These are phyloP conservation scores for Exophiala bonariae DNA, from an alignment of 2,329 filamentous ascomycete species.

Conservation along the genomic window DNA sequence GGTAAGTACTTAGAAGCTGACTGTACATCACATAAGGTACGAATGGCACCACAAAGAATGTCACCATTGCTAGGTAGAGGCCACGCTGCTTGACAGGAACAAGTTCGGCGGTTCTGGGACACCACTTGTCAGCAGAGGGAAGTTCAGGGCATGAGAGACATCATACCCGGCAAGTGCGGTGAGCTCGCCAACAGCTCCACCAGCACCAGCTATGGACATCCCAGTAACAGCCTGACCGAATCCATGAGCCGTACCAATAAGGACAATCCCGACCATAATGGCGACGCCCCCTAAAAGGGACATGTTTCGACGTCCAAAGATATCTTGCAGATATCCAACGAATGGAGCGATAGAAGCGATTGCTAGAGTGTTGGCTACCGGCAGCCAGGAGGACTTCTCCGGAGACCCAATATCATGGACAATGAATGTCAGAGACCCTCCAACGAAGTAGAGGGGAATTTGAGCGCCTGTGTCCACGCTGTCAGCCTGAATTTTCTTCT, in stretches of 20 bases:
- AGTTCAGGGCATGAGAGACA: background rate
- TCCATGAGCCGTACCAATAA: constrained; percentile 9
- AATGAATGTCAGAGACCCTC: constrained; percentile 14
- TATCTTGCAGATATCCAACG: constrained; percentile 14
- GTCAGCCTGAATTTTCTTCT: background rate
- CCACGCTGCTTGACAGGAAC: constrained; percentile 19
- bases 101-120: constrained; percentile 12
- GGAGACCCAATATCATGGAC: constrained; percentile 3
- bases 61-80: constrained; percentile 10
- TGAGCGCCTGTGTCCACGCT: constrained; percentile 7
- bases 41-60: constrained; percentile 15
- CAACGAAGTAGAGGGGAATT: constrained; percentile 13
- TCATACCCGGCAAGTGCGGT: constrained; percentile 17
- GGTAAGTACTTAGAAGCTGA: constrained; percentile 3
- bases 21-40: constrained; percentile 13
- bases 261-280: constrained; percentile 8
- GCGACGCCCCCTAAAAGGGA: constrained; percentile 9
- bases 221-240: constrained; percentile 10
- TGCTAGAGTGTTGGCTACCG: constrained; percentile 11
- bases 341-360: constrained; percentile 15
- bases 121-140: background rate
- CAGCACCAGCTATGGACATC: constrained; percentile 8
- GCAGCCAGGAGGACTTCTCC: constrained; percentile 8
- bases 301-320: constrained; percentile 15
- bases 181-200: constrained; percentile 17